A percentile compares a stretch with the other conserved stretches of the same genome.
These are phyloP conservation scores for Dactylellina parvicollis DNA, from an alignment of 2,329 filamentous ascomycete species.

Conservation along the genomic window DNA sequence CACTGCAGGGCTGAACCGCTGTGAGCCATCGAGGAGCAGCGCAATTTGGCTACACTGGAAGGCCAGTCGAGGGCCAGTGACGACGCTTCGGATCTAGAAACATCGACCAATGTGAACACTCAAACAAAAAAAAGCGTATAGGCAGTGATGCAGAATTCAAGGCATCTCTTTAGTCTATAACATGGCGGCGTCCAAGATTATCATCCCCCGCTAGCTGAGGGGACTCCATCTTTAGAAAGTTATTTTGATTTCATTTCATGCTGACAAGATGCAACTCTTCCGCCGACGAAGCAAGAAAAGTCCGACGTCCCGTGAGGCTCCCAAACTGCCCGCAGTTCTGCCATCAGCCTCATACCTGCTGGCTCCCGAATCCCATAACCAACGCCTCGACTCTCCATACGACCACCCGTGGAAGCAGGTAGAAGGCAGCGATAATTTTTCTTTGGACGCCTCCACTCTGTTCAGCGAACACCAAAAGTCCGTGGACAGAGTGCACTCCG, in stretches of 20 bases:
- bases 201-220: background rate
- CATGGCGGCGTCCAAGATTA: background rate
- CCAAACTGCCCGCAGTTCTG: conserved; percentile 26
- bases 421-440: background rate
- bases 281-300: conserved; percentile 16
- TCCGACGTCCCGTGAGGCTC: conserved; percentile 23
- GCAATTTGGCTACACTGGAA: background rate
- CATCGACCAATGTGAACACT: no score
- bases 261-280: conserved; percentile 26
- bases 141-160: no score
- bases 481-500: background rate
- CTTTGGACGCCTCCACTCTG: background rate
- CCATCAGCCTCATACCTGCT: conserved; percentile 15
- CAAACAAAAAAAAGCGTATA: no score
- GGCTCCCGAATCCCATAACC: conserved; percentile 12
- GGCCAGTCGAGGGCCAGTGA: background rate
- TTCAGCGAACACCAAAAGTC: background rate
- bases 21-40: no score
- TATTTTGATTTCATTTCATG: background rate
- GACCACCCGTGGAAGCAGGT: background rate
- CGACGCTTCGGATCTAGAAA: conserved; percentile 11
- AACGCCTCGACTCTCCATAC: conserved; percentile 7
- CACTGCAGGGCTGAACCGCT: conserved; percentile 31
- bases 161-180: conserved; percentile 1
- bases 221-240: background rate